phyloP scores from a whole-genome alignment of 305 asterid species.

The Fraxinus sp. region DNA sequence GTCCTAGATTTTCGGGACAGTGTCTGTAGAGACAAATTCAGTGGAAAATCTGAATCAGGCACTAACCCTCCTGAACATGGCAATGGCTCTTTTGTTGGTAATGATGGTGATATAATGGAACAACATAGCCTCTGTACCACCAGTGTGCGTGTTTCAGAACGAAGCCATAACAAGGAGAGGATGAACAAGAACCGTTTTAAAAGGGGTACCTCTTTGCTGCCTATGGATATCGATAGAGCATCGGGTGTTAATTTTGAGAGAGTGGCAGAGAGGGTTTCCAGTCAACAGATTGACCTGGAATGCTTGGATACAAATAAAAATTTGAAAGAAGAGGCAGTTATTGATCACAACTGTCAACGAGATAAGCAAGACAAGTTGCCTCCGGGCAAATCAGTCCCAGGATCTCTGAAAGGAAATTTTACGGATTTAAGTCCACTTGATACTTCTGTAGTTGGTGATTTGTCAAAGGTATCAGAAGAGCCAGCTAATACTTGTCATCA shows the following conservation, averaged over 20 bases:
- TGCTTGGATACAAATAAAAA: constrained; percentile 32
- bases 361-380: constrained; percentile 40
- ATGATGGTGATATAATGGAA: constrained; percentile 24
- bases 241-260: constrained; percentile 20
- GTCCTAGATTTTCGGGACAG: constrained; percentile 30
- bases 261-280: constrained; percentile 26
- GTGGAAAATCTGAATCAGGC: constrained; percentile 17
- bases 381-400: constrained; percentile 39
- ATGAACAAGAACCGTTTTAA: constrained; percentile 24
- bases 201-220: constrained; percentile 31
- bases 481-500: constrained; percentile 31
- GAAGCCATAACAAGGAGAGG: constrained; percentile 23
- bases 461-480: constrained; percentile 43
- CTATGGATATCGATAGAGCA: constrained; percentile 28
- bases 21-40: constrained; percentile 22
- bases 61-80: constrained; percentile 23
- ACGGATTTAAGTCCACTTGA: constrained; percentile 35
- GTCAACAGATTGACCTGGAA: constrained; percentile 30
- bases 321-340: constrained; percentile 26
- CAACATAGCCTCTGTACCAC: constrained; percentile 19
- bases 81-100: constrained; percentile 26
- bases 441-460: constrained; percentile 41
- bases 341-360: constrained; percentile 32
- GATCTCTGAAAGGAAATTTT: constrained; percentile 38
- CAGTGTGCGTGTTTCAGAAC: constrained; percentile 25